Conservation (phyloP, 192 early-diverging fungal species). For the Coemansia sp. region DNA sequence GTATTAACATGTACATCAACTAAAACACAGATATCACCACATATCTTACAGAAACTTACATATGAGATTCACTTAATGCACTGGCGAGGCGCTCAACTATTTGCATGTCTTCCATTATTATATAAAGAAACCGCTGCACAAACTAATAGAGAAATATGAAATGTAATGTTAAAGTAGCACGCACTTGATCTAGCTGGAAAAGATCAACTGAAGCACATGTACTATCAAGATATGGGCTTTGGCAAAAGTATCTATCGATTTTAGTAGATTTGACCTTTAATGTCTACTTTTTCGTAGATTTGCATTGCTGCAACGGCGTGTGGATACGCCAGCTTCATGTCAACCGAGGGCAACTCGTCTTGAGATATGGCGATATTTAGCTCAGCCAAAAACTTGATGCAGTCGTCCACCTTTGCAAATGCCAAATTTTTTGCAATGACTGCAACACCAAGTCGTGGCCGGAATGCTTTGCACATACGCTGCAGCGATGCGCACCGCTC, state of each 20-base stretch:
- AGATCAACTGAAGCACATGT: not conserved
- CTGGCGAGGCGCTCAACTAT: slow-evolving; percentile 20
- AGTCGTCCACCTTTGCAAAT: slow-evolving; percentile 55
- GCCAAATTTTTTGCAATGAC: slow-evolving; percentile 69
- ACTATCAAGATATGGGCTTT: not conserved
- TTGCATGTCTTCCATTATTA: not conserved
- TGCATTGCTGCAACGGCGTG: slow-evolving; percentile 55
- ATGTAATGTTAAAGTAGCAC: not conserved
- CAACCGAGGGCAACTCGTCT: slow-evolving; percentile 42
- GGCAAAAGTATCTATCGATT: not conserved
- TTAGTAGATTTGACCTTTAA: slow-evolving; percentile 70
- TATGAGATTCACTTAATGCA: slow-evolving; percentile 16
- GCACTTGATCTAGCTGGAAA: not conserved
- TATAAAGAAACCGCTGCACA: not conserved
- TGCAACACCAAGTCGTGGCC: slow-evolving; percentile 22
- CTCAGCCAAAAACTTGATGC: slow-evolving; percentile 55
- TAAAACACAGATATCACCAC: not conserved
- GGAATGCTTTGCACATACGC: slow-evolving; percentile 74
- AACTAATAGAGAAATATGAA: not conserved
- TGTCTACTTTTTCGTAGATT: slow-evolving; percentile 70
- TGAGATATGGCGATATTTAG: slow-evolving; percentile 37
- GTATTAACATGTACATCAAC: not conserved
- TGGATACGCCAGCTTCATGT: slow-evolving; percentile 60
- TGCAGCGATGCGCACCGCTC: slow-evolving; percentile 79
- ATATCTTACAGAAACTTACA: slow-evolving; percentile 12